Evolutionary conservation across 441 rosid species (phyloP), one percentile per base, ranked within the genome.

Genomic region (Bocquillonia castaneifolia): DNA sequence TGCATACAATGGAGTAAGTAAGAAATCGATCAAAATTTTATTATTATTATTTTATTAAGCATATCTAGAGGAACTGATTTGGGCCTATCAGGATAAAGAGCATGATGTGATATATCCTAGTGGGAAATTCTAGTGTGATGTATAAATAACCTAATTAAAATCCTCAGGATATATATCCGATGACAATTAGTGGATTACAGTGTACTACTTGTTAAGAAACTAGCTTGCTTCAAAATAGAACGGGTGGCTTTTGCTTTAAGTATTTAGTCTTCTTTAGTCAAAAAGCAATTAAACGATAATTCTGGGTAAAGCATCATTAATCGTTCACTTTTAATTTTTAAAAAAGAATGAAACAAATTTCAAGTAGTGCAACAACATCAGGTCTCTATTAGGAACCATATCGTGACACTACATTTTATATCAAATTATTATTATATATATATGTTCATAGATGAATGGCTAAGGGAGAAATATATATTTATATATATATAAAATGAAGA

Each of bases 381-480:
- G n/a, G n/a, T n/a, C n/a, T n/a, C 20, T 50, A 6, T 20, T 14
- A 34, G 22, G 10, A 48, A 65, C 28, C 42, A 64, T 64, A 48
- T 57, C 47, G 47, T 47, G 32, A 5, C n/a, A 42, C 26, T 14
- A 47, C 25, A 44, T 9, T 63, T 26, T 64, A 8, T 6, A 50
- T 32, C 14, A 32, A 64, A 32, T 20, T 12, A 34, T 36, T 36
- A 36, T 3, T 36, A 34, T 52, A 37, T n/a, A 36, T 36, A 29
- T 34, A 63, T 57, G 55, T 18, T 59, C 4, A 50, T 13, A 53
- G 54, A 8, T 47, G 23, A 32, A 65, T 58, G 58, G 55, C 52
- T 60, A 48, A 70, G 29, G 28, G 4, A 57, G 63, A 58, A 66
- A 47, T 26, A 66, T 75, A 51, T 57, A 44, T 71, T 72, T 66